Evolutionary conservation across 2,329 filamentous ascomycete species (phyloP), one percentile per base, ranked within the genome.

Genomic region (Pseudogymnoascus sp.): DNA sequence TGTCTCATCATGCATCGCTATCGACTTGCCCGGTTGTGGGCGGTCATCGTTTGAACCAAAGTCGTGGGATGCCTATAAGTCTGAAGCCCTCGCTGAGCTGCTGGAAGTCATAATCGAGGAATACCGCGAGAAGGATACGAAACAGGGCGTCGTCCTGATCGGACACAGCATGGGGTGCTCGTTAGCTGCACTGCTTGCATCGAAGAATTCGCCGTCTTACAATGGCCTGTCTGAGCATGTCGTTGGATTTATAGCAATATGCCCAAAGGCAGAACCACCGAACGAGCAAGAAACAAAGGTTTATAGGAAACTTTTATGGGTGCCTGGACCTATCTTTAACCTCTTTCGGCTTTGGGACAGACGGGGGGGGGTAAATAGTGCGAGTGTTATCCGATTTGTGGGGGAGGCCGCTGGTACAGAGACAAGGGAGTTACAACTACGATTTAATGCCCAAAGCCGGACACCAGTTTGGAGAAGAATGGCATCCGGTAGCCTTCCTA

Each of bases 121-220:
- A 53, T 84, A 93, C 71, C 84, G 88, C 42, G 86, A 90, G 67
- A 82, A 81, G 47, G 79, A 84, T 36, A 77, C 80, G 17, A 79
- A 78, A 0, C 92, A 96, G 74, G 83, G 86, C 3, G 83, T 96
- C 13, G 82, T 97, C 19, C 75, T 97, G 31, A 84, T 97, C 65
- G 91, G 88, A 1, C 95, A 99, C 72, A 96, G 91, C 73, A 89
- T 97, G 84, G 95, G 95, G 6, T 92, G 89, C 64, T 89, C 89
- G 2, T 78, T 97, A 19, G 85, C 88, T 5, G 87, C 90, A 26
- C 78, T 88, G 15, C 78, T 97, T 61, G 87, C 91, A 9, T 68
- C 77, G 66, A 65, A 78, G 75, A 69, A 72, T 66, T 84, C 82
- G 1, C 75, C 81, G 1, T 77, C 86, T 64, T 78, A 75, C 21